Conservation (phyloP, 2,329 filamentous ascomycete genomes). For the Colletotrichum kahawae region DNA sequence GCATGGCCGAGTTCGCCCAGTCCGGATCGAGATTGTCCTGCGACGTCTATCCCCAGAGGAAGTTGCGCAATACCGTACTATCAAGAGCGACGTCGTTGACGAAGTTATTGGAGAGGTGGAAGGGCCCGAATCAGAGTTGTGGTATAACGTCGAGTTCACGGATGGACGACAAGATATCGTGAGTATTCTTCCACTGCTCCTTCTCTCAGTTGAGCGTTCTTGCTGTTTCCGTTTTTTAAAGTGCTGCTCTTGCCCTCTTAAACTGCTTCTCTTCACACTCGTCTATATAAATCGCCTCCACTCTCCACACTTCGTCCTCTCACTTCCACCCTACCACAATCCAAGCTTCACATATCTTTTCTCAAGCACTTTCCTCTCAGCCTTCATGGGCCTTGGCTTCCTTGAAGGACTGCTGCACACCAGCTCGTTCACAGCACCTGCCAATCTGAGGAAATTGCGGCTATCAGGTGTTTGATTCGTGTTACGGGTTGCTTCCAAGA, state of each 20-base stretch:
- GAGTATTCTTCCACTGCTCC: slow-evolving; percentile 32
- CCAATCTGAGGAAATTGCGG: neutral
- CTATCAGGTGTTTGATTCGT: neutral
- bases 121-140: slow-evolving; percentile 26
- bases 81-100: slow-evolving; percentile 43
- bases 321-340: neutral
- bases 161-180: slow-evolving; percentile 52
- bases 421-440: neutral
- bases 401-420: neutral
- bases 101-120: slow-evolving; percentile 36
- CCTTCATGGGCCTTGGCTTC: neutral
- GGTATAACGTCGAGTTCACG: slow-evolving; percentile 48
- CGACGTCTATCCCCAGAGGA: slow-evolving; percentile 29
- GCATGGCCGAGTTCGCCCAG: neutral
- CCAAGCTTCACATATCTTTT: neutral
- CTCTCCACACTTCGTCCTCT: neutral
- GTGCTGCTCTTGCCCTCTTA: neutral
- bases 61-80: slow-evolving; percentile 33
- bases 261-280: neutral
- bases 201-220: neutral
- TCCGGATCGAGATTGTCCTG: slow-evolving; percentile 34
- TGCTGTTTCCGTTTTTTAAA: neutral
- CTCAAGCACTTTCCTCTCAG: neutral
- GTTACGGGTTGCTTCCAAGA: neutral
- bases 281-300: neutral